phyloP scores from a whole-genome alignment of 371 early-diverging fungal species.

The Blastocladiella emersonii region DNA sequence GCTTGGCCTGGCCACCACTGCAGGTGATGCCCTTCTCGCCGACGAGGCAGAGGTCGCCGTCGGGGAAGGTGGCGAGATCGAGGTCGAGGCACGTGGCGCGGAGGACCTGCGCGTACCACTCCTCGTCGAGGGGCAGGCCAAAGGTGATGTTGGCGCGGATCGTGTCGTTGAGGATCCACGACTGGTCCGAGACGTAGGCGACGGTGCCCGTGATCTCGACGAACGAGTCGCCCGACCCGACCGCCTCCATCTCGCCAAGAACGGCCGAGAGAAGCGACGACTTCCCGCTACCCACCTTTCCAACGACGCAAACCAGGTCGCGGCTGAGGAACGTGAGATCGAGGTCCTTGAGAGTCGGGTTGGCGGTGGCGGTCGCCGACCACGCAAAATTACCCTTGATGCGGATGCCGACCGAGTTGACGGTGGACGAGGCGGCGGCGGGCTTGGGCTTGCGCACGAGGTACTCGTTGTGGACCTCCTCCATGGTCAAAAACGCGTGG shows the following conservation, averaged over 20 bases:
- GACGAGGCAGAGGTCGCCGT: slow-evolving; percentile 84
- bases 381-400: neutral
- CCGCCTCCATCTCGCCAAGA: slow-evolving; percentile 65
- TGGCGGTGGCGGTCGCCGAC: neutral
- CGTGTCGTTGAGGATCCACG: slow-evolving; percentile 90
- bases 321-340: slow-evolving; percentile 46
- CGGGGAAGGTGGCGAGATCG: slow-evolving; percentile 63
- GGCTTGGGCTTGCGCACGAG: neutral
- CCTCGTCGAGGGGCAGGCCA: slow-evolving; percentile 61
- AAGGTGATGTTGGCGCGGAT: slow-evolving; percentile 74
- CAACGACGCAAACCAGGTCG: slow-evolving; percentile 61
- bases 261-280: slow-evolving; percentile 66
- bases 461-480: slow-evolving; percentile 53
- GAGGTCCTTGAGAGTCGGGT: slow-evolving; percentile 44
- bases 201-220: slow-evolving; percentile 56
- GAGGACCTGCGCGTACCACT: slow-evolving; percentile 53
- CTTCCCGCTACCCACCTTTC: slow-evolving; percentile 79
- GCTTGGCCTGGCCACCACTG: slow-evolving; percentile 71
- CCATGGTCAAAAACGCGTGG: slow-evolving; percentile 52
- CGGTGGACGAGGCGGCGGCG: neutral
- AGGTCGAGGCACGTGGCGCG: slow-evolving; percentile 44
- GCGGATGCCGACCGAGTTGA: neutral
- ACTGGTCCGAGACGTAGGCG: slow-evolving; percentile 76
- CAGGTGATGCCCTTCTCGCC: slow-evolving; percentile 87
- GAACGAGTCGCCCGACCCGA: slow-evolving; percentile 2